Percentiles rank a stretch among this genome's conserved stretches.
phyloP scores from a whole-genome alignment of 2,329 filamentous ascomycete genomes.

The Sporothrix protearum region DNA sequence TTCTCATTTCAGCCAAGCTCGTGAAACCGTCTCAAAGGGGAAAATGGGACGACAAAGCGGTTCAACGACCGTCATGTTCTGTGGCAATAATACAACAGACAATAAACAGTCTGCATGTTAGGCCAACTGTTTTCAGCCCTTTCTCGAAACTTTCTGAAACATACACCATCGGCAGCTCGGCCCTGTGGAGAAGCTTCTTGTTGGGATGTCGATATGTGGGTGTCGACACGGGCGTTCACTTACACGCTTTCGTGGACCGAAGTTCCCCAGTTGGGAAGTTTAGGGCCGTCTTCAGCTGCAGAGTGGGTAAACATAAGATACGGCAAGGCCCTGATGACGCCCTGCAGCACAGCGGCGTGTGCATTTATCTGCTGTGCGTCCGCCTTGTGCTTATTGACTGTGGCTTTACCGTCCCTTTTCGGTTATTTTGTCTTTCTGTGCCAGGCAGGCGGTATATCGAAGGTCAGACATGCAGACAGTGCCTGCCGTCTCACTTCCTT shows the following conservation, averaged over 20 bases:
- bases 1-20: background rate
- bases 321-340: background rate
- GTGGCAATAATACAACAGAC: background rate
- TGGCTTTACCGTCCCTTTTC: background rate
- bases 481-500: background rate
- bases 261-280: constrained; percentile 11
- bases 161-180: background rate
- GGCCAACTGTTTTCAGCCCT: too few species aligned
- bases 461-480: background rate
- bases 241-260: background rate
- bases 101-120: background rate
- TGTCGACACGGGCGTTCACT: background rate
- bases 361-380: background rate
- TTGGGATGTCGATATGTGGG: background rate
- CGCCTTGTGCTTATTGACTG: background rate
- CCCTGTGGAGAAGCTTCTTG: background rate
- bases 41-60: background rate
- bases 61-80: background rate
- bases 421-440: background rate
- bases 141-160: background rate
- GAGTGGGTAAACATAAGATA: background rate
- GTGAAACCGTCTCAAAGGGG: constrained; percentile 9
- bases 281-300: background rate
- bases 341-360: background rate
- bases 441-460: background rate